Evolutionary conservation across 1,284 basidiomycete species (phyloP), one percentile per base, ranked within the genome.

Genomic region (Lignosus rhinocerotis): DNA sequence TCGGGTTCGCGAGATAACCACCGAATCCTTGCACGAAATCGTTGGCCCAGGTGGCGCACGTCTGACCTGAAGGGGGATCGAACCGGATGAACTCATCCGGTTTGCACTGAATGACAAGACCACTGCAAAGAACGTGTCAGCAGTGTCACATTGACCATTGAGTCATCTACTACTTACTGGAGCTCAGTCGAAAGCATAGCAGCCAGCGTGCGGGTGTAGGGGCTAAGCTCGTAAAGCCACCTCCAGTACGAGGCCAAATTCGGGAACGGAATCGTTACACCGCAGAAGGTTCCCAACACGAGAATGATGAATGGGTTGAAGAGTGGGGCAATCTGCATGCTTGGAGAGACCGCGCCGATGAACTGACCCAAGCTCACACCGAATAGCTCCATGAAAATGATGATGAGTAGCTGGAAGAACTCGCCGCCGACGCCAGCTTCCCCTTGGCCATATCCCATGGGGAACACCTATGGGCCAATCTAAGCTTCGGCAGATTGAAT

Each of bases 161-260:
- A 30, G 4, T 17, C 21, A 12, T 21, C 25, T 19, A 68, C 34
- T 21, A 70, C 81, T 38, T 70, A 86, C 84, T 93, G 84, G 30
- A 98, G 79, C 67, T 92, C 93, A 12, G 89, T 93, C 1, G 90
- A 83, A 54, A 94, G 75, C 77, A 96, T 87, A 12, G 91, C 80
- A 2, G 84, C 80, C 41, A 94, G 74, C n/a, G 85, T 80, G 34
- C 90, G 83, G 2, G 90, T 93, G 75, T 86, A 93, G 0, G 86
- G 86, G 41, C 79, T 78, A 7, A 91, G 73, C 61, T 86, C 76
- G 72, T 92, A 92, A 43, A 93, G 71, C 89, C 92, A 94, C 61
- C 82, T 75, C 87, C 90, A 94, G 80, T 93, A 94, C 38, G 74
- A 72, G 43, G 80, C 78, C 72, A 94, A 75, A 0, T 80, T 80